These are phyloP conservation scores for Backusella australiensis DNA, from an alignment of 192 early-diverging fungal genomes.

Conservation along the genomic window DNA sequence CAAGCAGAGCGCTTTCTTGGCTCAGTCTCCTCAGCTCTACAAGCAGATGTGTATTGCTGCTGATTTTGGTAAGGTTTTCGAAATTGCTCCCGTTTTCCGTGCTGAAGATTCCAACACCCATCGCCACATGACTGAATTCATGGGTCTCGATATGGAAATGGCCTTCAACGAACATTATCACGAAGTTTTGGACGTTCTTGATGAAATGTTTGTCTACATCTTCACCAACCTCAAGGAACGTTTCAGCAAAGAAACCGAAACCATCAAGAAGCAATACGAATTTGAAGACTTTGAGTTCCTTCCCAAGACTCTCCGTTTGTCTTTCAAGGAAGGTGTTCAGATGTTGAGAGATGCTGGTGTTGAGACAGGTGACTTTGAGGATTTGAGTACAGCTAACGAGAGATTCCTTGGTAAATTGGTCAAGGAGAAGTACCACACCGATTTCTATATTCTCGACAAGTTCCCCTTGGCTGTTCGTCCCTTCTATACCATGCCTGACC, in stretches of 20 bases:
- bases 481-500: conserved; percentile 99
- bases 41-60: conserved; percentile 99
- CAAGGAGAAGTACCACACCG: conserved; percentile 91
- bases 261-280: conserved; percentile 87
- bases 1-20: conserved; percentile 88
- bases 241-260: conserved; percentile 81
- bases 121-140: conserved; percentile 98
- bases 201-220: conserved; percentile 89
- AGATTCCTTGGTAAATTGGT: conserved; percentile 83
- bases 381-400: conserved; percentile 89
- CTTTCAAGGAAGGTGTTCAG: conserved; percentile 87
- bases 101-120: conserved; percentile 98
- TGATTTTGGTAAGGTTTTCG: conserved; percentile 98
- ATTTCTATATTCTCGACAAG: conserved; percentile 99
- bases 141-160: conserved; percentile 99
- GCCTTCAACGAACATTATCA: conserved; percentile 99
- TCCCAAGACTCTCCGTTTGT: conserved; percentile 77
- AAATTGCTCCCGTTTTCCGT: conserved; percentile 97
- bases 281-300: conserved; percentile 88
- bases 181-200: conserved; percentile 93
- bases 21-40: conserved; percentile 98
- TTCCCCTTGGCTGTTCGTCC: conserved; percentile 95
- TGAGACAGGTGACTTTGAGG: conserved; percentile 91
- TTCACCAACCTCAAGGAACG: conserved; percentile 85
- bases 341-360: conserved; percentile 86